Conservation (phyloP, 306 rosid species). For the Dalbergia cultrata region DNA sequence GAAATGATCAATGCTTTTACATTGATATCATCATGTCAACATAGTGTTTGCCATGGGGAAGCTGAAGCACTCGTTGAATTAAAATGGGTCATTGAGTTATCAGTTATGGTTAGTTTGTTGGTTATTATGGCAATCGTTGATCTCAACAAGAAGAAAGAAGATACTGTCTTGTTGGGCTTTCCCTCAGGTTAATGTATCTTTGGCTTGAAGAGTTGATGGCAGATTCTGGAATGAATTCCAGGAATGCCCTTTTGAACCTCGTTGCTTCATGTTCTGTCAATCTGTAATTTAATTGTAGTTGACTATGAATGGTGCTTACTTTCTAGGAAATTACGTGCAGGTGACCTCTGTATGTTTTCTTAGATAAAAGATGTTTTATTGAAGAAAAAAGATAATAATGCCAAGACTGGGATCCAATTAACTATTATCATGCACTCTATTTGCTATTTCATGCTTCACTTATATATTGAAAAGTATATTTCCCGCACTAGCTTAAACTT, state of each 20-base stretch:
- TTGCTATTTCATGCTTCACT: background rate
- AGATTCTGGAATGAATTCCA: background rate
- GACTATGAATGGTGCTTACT: background rate
- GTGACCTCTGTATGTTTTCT: background rate
- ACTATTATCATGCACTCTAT: background rate
- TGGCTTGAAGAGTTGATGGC: background rate
- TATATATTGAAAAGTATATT: constrained; percentile 6
- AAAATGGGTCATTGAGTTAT: background rate
- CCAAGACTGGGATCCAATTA: background rate
- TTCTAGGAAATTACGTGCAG: background rate
- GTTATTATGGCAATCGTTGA: background rate
- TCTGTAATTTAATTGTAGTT: background rate
- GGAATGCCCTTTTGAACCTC: background rate
- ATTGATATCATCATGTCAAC: background rate
- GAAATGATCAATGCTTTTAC: background rate
- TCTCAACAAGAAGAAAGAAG: background rate
- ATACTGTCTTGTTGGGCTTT: background rate
- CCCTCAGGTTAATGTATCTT: constrained; percentile 4
- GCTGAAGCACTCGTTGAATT: background rate
- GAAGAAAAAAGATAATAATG: background rate
- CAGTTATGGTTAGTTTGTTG: background rate
- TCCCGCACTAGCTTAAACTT: background rate
- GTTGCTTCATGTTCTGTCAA: background rate
- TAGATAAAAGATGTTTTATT: background rate
- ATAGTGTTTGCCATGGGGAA: constrained; percentile 4